Evolutionary conservation across 371 early-diverging fungal genomes (phyloP), one percentile per base, ranked within the genome.

Genomic region (Entomophthora muscae): DNA sequence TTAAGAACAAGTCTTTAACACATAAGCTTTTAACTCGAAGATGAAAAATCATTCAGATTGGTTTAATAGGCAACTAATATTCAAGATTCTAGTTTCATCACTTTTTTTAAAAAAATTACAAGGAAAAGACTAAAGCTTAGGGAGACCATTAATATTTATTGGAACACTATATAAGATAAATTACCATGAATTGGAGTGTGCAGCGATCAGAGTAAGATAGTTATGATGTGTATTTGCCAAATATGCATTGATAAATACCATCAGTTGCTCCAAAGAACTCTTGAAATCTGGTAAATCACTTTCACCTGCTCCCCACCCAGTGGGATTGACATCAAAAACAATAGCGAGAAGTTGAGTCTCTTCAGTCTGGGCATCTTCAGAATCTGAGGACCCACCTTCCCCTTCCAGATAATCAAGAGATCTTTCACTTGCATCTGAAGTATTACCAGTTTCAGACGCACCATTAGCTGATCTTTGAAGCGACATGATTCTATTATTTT

Each of bases 111-210:
- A n/a, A n/a, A n/a, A n/a, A n/a, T n/a, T n/a, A n/a, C n/a, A n/a
- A n/a, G n/a, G n/a, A n/a, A n/a, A n/a, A n/a, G n/a, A n/a, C n/a
- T n/a, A n/a, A n/a, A n/a, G n/a, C n/a, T n/a, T n/a, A n/a, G n/a
- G n/a, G n/a, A n/a, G n/a, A n/a, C n/a, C n/a, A n/a, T n/a, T n/a
- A n/a, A n/a, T n/a, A n/a, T n/a, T n/a, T n/a, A n/a, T n/a, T n/a
- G n/a, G n/a, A n/a, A n/a, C n/a, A 5, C 42, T 42, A 42, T 10
- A 42, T 10, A 58, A 32, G 10, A 58, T 22, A 12, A 3, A 12
- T 58, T 58, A 58, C 59, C 59, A 58, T 13, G 59, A 22, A 10
- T 61, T 61, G 23, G 61, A 32, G 21, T 61, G 61, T 10, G 33
- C 23, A 32, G 61, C 61, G 5, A 61, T 61, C 5, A 61, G n/a